A percentile compares a stretch with the other conserved stretches of the same genome.
These are phyloP conservation scores for Mimosa bimucronata DNA, from an alignment of 306 rosid genomes.

Conservation along the genomic window DNA sequence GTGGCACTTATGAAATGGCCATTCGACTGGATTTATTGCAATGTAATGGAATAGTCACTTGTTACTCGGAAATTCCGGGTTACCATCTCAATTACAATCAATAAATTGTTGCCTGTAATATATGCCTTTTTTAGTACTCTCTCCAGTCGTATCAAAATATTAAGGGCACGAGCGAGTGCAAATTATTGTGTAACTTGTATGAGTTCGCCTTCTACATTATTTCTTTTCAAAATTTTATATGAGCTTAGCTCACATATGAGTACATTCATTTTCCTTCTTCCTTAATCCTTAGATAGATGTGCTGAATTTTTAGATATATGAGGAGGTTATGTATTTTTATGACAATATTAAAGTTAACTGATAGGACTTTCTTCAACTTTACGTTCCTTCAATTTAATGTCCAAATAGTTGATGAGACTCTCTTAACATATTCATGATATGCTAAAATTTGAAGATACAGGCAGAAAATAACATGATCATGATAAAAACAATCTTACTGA, in stretches of 20 bases:
- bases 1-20: constrained; percentile 10
- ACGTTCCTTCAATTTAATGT: no score
- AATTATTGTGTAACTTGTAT: constrained; percentile 14
- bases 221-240: not conserved
- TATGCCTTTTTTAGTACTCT: no score
- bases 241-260: not conserved
- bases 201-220: not conserved
- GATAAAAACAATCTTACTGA: constrained; percentile 34
- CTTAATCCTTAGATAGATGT: not conserved
- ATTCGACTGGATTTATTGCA: constrained; percentile 9
- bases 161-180: not conserved
- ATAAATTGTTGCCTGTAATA: not conserved
- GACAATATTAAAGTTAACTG: no score
- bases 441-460: constrained; percentile 3
- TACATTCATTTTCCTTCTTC: constrained; percentile 6
- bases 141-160: no score
- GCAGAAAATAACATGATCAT: constrained; percentile 7
- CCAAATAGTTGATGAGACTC: no score
- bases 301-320: no score
- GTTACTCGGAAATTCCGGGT: constrained; percentile 22
- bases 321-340: no score
- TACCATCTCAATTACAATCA: not conserved
- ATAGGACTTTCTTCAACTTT: no score
- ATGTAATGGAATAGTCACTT: constrained; percentile 24
- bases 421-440: not conserved